A percentile compares a stretch with the other conserved stretches of the same genome.
Conservation (phyloP, 345 rosid genomes). For the Eucalyptus coolabah region DNA sequence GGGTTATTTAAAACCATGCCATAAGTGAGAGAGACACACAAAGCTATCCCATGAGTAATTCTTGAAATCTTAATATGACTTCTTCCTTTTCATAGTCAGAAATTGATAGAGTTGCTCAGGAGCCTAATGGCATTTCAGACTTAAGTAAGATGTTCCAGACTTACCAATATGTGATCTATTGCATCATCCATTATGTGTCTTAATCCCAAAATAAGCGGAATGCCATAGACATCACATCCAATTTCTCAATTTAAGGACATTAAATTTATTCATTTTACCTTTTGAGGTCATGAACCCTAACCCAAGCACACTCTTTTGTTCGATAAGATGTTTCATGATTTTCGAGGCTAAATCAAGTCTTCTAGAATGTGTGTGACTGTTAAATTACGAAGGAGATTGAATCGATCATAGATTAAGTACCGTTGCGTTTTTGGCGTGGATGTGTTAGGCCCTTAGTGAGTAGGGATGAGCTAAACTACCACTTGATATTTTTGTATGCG, state of each 20-base stretch:
- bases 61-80: background rate
- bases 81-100: background rate
- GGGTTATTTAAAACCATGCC: background rate
- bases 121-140: background rate
- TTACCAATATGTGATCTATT: background rate
- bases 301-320: background rate
- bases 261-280: background rate
- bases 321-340: background rate
- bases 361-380: background rate
- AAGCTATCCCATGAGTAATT: background rate
- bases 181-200: background rate
- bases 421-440: background rate
- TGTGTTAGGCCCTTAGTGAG: slow-evolving; percentile 5
- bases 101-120: background rate
- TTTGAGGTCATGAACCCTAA: background rate
- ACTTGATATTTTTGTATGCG: background rate
- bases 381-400: background rate
- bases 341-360: background rate
- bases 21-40: background rate
- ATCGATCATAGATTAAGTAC: no score
- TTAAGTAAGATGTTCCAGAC: background rate
- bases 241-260: background rate
- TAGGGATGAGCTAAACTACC: slow-evolving; percentile 15
- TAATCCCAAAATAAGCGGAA: fast-evolving
- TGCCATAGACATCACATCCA: background rate